Percentiles rank a stretch among this genome's conserved stretches.
Conservation (phyloP, 441 rosid genomes). For the Erysimum pusillum region DNA sequence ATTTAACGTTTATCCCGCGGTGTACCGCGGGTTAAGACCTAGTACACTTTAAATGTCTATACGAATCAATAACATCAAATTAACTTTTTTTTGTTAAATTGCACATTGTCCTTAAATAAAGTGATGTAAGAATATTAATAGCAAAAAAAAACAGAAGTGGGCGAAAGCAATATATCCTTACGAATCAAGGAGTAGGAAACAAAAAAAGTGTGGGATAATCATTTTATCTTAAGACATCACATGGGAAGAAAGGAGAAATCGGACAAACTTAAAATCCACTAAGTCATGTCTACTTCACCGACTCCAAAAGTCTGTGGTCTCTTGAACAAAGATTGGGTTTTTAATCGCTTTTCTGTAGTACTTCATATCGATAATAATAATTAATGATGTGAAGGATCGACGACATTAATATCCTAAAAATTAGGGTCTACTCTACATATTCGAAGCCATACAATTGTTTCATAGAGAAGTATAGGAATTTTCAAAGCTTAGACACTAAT, state of each 20-base stretch:
- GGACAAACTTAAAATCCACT: slow-evolving; percentile 47
- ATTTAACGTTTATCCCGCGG: no score
- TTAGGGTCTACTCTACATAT: neutral
- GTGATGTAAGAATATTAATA: neutral
- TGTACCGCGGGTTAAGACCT: no score
- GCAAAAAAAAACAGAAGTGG: slow-evolving; percentile 5
- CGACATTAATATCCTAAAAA: slow-evolving; percentile 27
- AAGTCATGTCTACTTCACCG: slow-evolving; percentile 49
- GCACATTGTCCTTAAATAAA: slow-evolving; percentile 1
- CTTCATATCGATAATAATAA: slow-evolving; percentile 12
- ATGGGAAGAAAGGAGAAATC: slow-evolving; percentile 41
- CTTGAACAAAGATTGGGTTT: slow-evolving; percentile 40
- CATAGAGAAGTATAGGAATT: neutral
- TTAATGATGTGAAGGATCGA: slow-evolving; percentile 28
- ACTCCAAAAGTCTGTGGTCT: slow-evolving; percentile 41
- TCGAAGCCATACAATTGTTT: neutral
- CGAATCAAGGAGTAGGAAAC: slow-evolving; percentile 28
- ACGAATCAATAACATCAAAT: neutral
- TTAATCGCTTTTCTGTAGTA: slow-evolving; percentile 16
- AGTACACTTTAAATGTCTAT: neutral
- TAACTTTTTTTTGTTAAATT: neutral
- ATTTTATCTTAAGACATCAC: slow-evolving; percentile 42
- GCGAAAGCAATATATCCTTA: slow-evolving; percentile 38
- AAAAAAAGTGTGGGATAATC: slow-evolving; percentile 38
- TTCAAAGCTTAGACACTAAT: slow-evolving; percentile 4